These are phyloP conservation scores for Yamadazyma sp. DNA, from an alignment of 1,139 yeast species.

Conservation along the genomic window DNA sequence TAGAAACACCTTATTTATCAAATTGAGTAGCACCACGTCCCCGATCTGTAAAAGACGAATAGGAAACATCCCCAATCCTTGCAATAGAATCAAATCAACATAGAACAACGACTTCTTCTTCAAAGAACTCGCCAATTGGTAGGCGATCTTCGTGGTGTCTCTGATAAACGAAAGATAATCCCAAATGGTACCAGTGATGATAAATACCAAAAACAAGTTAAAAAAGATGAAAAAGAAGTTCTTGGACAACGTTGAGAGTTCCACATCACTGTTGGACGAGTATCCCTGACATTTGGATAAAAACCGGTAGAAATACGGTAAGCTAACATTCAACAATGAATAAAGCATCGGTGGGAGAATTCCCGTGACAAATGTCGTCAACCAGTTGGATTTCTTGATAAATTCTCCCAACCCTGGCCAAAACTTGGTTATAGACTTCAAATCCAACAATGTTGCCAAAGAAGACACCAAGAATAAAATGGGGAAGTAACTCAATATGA, in stretches of 20 bases:
- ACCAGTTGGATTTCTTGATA: conserved; percentile 62
- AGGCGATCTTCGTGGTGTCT: conserved; percentile 74
- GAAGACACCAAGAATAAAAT: conserved; percentile 73
- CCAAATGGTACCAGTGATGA: conserved; percentile 78
- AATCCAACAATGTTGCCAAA: conserved; percentile 67
- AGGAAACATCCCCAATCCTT: conserved; percentile 79
- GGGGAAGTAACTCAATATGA: conserved; percentile 61
- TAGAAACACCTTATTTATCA: conserved; percentile 60
- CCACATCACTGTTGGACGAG: conserved; percentile 74
- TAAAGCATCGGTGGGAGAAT: conserved; percentile 74
- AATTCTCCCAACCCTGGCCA: conserved; percentile 73
- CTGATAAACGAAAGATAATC: conserved; percentile 75
- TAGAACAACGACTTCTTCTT: conserved; percentile 69
- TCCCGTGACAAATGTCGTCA: conserved; percentile 71
- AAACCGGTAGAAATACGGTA: conserved; percentile 70
- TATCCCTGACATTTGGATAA: conserved; percentile 69
- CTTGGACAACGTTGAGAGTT: conserved; percentile 69
- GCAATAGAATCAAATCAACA: conserved; percentile 68
- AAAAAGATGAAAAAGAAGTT: conserved; percentile 79
- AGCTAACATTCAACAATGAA: conserved; percentile 61
- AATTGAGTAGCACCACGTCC: conserved; percentile 43
- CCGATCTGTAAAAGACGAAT: conserved; percentile 62
- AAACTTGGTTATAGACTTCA: conserved; percentile 66
- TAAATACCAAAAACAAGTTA: conserved; percentile 73
- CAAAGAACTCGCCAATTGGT: conserved; percentile 68